phyloP scores from a whole-genome alignment of 2,329 filamentous ascomycete species.

The Tolypocladium ovalisporum region DNA sequence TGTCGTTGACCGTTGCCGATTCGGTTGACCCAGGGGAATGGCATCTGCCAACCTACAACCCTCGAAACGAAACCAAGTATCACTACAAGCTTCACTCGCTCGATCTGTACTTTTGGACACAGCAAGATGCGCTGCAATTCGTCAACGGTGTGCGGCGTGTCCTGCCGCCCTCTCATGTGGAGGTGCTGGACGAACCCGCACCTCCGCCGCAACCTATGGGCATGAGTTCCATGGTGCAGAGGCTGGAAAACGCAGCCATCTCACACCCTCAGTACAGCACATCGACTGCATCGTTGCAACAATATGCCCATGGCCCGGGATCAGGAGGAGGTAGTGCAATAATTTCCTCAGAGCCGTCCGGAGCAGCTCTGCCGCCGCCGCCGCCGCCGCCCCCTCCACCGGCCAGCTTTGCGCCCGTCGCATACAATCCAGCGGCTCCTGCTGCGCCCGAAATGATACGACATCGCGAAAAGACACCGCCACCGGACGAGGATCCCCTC shows the following conservation, averaged over 20 bases:
- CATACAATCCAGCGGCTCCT: constrained; percentile 72
- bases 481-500: constrained; percentile 52
- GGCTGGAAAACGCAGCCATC: constrained; percentile 61
- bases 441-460: constrained; percentile 61
- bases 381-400: constrained; percentile 19
- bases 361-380: constrained; percentile 9
- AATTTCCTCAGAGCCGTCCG: not conserved
- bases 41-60: constrained; percentile 66
- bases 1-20: constrained; percentile 54
- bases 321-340: constrained; percentile 9
- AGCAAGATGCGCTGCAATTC: constrained; percentile 59
- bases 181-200: constrained; percentile 53
- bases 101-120: constrained; percentile 73
- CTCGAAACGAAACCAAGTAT: constrained; percentile 64
- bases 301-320: constrained; percentile 6
- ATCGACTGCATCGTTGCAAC: constrained; percentile 5
- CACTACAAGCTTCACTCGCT: constrained; percentile 67
- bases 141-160: constrained; percentile 57
- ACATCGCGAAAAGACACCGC: constrained; percentile 71
- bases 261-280: constrained; percentile 40
- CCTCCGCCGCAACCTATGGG: constrained; percentile 34
- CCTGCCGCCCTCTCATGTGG: constrained; percentile 48
- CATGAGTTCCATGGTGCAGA: constrained; percentile 62
- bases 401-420: constrained; percentile 50
- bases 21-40: constrained; percentile 48